Evolutionary conservation across 768 basidiomycete genomes (phyloP).

Genomic region (Phanerodontia chrysosporium): DNA sequence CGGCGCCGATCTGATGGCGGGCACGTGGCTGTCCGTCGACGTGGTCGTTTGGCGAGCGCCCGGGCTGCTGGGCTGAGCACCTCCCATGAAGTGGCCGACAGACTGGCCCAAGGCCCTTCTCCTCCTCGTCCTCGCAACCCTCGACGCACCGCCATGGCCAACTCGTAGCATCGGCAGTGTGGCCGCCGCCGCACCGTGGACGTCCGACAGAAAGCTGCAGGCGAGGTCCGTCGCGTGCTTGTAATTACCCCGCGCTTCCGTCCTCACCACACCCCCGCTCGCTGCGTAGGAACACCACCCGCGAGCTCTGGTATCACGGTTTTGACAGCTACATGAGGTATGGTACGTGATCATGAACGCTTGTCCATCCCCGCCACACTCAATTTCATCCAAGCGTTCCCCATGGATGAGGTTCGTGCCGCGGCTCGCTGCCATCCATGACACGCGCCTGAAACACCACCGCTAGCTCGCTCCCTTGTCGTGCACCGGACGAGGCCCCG

Average conservation of each 20-base stretch:
- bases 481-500: slow-evolving; percentile 84
- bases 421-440: slow-evolving; percentile 6
- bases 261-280: neutral
- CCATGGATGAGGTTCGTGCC: slow-evolving; percentile 67
- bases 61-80: neutral
- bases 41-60: neutral
- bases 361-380: neutral
- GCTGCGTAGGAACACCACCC: slow-evolving; percentile 56
- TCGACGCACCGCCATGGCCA: slow-evolving; percentile 21
- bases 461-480: slow-evolving; percentile 83
- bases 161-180: slow-evolving; percentile 5
- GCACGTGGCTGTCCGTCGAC: neutral
- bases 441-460: neutral
- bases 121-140: slow-evolving; percentile 23
- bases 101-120: slow-evolving; percentile 25
- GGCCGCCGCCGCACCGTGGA: slow-evolving; percentile 21
- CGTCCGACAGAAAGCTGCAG: slow-evolving; percentile 21
- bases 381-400: slow-evolving; percentile 58
- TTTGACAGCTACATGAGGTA: slow-evolving; percentile 84
- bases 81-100: slow-evolving; percentile 24
- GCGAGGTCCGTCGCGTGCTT: slow-evolving; percentile 18
- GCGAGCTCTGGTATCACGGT: slow-evolving; percentile 87
- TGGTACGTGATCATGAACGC: slow-evolving; percentile 41
- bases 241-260: neutral
- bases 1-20: neutral